These are phyloP conservation scores for Pestalotiopsis sp. DNA, from an alignment of 2,329 filamentous ascomycete species.

Conservation along the genomic window DNA sequence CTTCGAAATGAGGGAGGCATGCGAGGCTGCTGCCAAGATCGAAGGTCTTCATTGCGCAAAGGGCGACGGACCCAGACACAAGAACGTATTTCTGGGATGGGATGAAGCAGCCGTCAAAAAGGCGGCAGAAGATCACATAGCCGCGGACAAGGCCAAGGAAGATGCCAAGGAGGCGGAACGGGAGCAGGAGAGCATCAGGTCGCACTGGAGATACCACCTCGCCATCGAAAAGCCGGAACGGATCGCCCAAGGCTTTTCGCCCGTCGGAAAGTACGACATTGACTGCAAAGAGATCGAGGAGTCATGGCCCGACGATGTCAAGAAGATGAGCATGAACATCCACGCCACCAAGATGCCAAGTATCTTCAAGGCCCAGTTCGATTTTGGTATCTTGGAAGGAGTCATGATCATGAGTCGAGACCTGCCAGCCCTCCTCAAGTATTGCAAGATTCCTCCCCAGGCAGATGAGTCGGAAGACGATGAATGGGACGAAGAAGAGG, in stretches of 20 bases:
- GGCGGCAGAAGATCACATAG: neutral
- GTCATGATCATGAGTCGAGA: conserved; percentile 28
- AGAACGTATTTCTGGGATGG: neutral
- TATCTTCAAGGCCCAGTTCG: conserved; percentile 30
- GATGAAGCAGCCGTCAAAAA: neutral
- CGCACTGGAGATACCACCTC: neutral
- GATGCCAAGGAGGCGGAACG: neutral
- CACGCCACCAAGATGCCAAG: conserved; percentile 23
- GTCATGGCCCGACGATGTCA: conserved; percentile 24
- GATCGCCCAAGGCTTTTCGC: conserved; percentile 12
- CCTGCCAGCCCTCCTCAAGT: neutral
- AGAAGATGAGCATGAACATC: conserved; percentile 29
- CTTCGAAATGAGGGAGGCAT: neutral
- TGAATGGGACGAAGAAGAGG: neutral
- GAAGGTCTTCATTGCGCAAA: neutral
- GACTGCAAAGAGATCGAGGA: conserved; percentile 26
- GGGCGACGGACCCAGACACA: neutral
- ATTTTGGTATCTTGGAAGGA: conserved; percentile 33
- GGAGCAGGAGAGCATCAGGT: neutral
- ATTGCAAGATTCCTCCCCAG: neutral
- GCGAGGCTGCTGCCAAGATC: neutral
- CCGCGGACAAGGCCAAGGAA: neutral
- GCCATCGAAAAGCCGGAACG: neutral
- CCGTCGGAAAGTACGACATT: conserved; percentile 29
- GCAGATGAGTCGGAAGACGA: neutral